These are phyloP conservation scores for Gossypium schwendimanii DNA, from an alignment of 441 rosid species.

Conservation along the genomic window DNA sequence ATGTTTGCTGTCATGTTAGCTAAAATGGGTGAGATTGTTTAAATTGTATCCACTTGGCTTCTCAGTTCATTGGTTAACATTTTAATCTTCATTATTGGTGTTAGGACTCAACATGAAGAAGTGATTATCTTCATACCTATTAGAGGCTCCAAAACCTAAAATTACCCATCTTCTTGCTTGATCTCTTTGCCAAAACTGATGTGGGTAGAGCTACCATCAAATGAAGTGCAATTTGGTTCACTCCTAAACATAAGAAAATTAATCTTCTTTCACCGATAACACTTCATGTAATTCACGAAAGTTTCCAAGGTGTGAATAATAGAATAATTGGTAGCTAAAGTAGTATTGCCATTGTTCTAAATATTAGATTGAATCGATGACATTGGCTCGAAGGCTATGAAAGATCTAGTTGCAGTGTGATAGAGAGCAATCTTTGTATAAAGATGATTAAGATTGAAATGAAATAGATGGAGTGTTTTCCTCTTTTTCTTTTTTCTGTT, in stretches of 20 bases:
- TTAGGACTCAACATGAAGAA: slow-evolving; percentile 27
- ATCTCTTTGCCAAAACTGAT: too few species aligned
- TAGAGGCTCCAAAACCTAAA: too few species aligned
- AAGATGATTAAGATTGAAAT: slow-evolving; percentile 12
- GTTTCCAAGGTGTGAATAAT: slow-evolving; percentile 25
- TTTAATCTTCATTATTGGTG: slow-evolving; percentile 9
- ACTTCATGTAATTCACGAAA: slow-evolving; percentile 26
- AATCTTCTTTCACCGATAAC: slow-evolving; percentile 19
- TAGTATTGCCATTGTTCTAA: slow-evolving; percentile 7
- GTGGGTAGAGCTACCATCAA: neutral
- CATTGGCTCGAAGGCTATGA: slow-evolving; percentile 32
- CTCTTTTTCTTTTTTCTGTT: too few species aligned
- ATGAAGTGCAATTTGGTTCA: slow-evolving; percentile 39
- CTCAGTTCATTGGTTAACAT: slow-evolving; percentile 25
- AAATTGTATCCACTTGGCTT: slow-evolving; percentile 19
- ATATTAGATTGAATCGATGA: slow-evolving; percentile 23
- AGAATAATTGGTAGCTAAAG: slow-evolving; percentile 12
- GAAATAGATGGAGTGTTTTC: slow-evolving; percentile 23
- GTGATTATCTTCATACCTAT: slow-evolving; percentile 28
- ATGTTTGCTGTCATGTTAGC: too few species aligned
- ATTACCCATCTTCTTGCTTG: too few species aligned
- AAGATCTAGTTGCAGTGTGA: slow-evolving; percentile 26
- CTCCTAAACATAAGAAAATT: slow-evolving; percentile 43
- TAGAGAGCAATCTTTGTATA: slow-evolving; percentile 28
- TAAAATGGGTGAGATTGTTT: neutral